Evolutionary conservation across 768 basidiomycete species (phyloP), one percentile per base, ranked within the genome.

Genomic region (Baorangia bicolor): DNA sequence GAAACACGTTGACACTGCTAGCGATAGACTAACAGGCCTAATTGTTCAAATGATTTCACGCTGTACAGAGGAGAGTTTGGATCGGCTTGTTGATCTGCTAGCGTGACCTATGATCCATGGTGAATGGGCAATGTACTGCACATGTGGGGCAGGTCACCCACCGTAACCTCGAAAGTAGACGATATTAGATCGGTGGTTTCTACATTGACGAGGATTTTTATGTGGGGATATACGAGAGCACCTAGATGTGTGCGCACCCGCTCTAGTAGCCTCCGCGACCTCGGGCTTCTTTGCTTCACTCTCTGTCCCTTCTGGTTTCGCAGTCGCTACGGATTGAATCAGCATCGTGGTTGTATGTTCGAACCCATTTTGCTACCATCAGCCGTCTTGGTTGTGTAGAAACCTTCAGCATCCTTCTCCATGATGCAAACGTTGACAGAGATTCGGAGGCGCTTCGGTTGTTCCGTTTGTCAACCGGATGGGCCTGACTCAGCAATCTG

Each of bases 1-100:
- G 34, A 35, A 49, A 3, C 6, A 42, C 4, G 25, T 44, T 5
- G 46, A 33, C n/a, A 30, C 45, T 23, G 35, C 37, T 33, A 33
- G 40, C 18, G 39, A 31, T 30, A 12, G 6, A 81, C 93, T 65
- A 35, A 98, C 94, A 99, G 74, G 56, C 95, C 95, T 42, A 99
- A 84, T 61, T 98, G 90, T 69, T 99, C 94, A 60, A 99, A 99
- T 0, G 90, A 86, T 72, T 98, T 96, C 28, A 83, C 90, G 52
- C 94, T 96, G 73, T 82, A 96, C 16, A 99, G 74, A 4, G 96
- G 97, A n/a, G 96, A 98, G 68, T 96, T 88, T 38, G 94, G 91
- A 68, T 99, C 92, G 28, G 82, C 85, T 74, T 98, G 97, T 69
- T 96, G 92, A 75, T 98, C 95, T 47, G 94, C 94, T 55, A 98